Evolutionary conservation across 176 grass and related monocot genomes (phyloP).

Genomic region (Stipa capillata): DNA sequence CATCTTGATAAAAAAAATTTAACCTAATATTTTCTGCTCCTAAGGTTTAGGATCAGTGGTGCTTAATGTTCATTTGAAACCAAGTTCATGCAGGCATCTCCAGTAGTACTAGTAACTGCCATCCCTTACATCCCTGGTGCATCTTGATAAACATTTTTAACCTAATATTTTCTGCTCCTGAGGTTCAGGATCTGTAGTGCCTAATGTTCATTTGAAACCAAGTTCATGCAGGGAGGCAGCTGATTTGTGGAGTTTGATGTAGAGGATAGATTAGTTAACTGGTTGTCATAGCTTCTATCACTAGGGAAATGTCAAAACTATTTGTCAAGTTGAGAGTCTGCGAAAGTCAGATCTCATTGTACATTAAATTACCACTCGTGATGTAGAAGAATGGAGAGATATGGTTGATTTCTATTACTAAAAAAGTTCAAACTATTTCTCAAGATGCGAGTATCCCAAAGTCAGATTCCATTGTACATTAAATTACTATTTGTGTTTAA

Average conservation of each 20-base stretch:
- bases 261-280: neutral
- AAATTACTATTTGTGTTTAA: neutral
- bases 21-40: neutral
- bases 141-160: conserved; percentile 4
- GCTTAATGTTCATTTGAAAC: neutral
- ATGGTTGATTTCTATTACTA: neutral
- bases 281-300: neutral
- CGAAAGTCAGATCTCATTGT: neutral
- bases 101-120: neutral
- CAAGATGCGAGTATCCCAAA: neutral
- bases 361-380: neutral
- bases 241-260: neutral
- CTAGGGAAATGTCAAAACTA: neutral
- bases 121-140: neutral
- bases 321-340: neutral
- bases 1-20: neutral
- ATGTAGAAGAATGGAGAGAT: neutral
- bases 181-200: neutral
- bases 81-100: neutral
- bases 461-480: neutral
- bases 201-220: neutral
- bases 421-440: neutral
- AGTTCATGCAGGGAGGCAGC: neutral
- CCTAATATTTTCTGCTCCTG: neutral
- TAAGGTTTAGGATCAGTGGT: neutral